Conservation (phyloP, 345 rosid genomes). For the Pugionium dolabratum region DNA sequence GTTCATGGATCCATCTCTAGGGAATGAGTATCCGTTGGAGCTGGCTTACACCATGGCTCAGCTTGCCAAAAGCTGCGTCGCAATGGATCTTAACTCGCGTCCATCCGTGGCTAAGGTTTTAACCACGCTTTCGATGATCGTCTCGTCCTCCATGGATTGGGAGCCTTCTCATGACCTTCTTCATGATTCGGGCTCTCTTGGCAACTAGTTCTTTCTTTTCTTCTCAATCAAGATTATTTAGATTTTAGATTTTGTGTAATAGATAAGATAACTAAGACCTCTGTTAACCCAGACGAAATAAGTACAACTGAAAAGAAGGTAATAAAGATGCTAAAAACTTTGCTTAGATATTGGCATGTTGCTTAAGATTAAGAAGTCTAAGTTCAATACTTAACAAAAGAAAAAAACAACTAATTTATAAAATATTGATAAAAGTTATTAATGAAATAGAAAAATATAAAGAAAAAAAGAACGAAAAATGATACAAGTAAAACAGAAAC, state of each 20-base stretch:
- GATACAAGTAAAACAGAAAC: constrained; percentile 27
- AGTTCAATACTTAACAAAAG: constrained; percentile 13
- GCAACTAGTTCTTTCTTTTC: constrained; percentile 1
- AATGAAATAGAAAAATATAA: constrained; percentile 36
- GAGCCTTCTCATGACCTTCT: constrained; percentile 75
- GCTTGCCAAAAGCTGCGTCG: constrained; percentile 66
- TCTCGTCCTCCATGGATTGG: constrained; percentile 77
- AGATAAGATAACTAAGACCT: background rate
- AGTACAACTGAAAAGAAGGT: background rate
- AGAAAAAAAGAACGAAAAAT: constrained; percentile 12
- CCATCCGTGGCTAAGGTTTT: constrained; percentile 57
- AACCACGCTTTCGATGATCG: constrained; percentile 62
- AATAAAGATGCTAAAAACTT: background rate
- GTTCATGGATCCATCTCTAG: constrained; percentile 65
- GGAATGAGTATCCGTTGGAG: constrained; percentile 71
- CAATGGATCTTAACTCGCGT: constrained; percentile 63
- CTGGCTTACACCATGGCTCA: constrained; percentile 78
- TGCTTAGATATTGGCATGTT: background rate
- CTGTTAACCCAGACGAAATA: background rate
- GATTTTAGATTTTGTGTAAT: constrained; percentile 12
- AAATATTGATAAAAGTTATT: constrained; percentile 32
- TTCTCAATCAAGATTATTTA: background rate
- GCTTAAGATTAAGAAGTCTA: too few relatives aligned
- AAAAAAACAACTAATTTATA: background rate
- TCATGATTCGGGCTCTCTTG: constrained; percentile 46